phyloP scores from a whole-genome alignment of 2,329 filamentous ascomycete species.

The Pseudocercospora pini-densiflorae region DNA sequence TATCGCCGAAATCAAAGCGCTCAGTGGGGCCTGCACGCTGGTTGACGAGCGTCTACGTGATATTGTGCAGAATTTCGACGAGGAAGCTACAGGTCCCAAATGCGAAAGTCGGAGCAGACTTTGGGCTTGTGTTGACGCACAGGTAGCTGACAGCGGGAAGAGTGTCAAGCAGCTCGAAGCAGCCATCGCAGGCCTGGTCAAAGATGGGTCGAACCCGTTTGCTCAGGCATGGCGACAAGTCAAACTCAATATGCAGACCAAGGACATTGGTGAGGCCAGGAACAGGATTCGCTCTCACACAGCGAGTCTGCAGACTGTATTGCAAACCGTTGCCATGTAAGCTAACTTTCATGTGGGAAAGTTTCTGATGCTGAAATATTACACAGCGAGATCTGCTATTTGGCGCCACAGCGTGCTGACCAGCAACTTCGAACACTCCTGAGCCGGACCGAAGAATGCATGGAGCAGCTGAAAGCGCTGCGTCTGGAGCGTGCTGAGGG shows the following conservation, averaged over 20 bases:
- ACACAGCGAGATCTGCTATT: too few relatives aligned
- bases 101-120: conserved; percentile 4
- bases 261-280: conserved; percentile 22
- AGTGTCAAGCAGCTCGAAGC: conserved; percentile 16
- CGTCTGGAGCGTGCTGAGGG: conserved; percentile 1
- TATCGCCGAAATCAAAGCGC: conserved; percentile 13
- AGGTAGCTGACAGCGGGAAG: conserved; percentile 13
- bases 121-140: conserved; percentile 15
- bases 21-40: conserved; percentile 15
- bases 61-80: conserved; percentile 12
- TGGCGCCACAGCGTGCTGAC: conserved; percentile 16
- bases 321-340: conserved; percentile 19
- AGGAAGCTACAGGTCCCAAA: background rate
- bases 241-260: conserved; percentile 21
- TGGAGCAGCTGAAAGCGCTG: conserved; percentile 13
- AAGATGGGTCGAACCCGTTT: conserved; percentile 12
- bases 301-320: conserved; percentile 16
- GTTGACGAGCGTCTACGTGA: conserved; percentile 19
- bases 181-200: conserved; percentile 6
- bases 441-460: conserved; percentile 5
- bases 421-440: conserved; percentile 19
- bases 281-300: conserved; percentile 23
- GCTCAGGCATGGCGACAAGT: conserved; percentile 19
- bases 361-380: background rate
- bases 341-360: conserved; percentile 1